Evolutionary conservation across 192 early-diverging fungal species (phyloP).

Genomic region (Linnemannia hyalina): DNA sequence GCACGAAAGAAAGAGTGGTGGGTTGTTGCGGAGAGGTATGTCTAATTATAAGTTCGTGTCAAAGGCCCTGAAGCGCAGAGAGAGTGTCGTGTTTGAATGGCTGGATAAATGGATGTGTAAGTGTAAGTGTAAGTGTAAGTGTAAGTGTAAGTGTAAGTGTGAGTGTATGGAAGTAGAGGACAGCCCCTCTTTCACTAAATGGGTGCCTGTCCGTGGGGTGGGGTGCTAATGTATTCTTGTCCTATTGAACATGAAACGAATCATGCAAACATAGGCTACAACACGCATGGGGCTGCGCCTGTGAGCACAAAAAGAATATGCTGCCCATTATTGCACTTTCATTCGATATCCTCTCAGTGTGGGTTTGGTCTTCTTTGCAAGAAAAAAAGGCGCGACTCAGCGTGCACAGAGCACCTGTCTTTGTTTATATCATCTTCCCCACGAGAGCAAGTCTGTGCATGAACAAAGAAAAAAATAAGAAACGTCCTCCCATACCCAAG

Average conservation of each 20-base stretch:
- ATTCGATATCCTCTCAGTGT: too few species aligned
- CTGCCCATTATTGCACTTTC: too few species aligned
- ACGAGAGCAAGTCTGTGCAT: not conserved
- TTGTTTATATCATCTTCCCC: not conserved
- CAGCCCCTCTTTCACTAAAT: conserved; percentile 1
- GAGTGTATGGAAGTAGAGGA: not conserved
- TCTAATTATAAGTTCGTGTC: not conserved
- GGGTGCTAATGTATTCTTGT: not conserved
- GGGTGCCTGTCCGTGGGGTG: not conserved
- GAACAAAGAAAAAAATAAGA: not conserved
- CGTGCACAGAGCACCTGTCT: conserved; percentile 8
- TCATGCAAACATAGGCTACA: not conserved
- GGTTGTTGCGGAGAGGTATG: too few species aligned
- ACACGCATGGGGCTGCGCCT: not conserved
- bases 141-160: not conserved
- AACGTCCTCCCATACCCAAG: not conserved
- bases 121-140: not conserved
- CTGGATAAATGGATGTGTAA: not conserved
- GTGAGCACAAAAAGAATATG: not conserved
- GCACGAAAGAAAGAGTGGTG: too few species aligned
- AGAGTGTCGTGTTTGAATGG: not conserved
- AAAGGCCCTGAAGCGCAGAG: not conserved
- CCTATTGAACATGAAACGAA: conserved; percentile 15
- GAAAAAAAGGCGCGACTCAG: not conserved
- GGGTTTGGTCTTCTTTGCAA: too few species aligned